phyloP scores from a whole-genome alignment of 2,329 filamentous ascomycete species.

The Pseudogymnoascus sp. region DNA sequence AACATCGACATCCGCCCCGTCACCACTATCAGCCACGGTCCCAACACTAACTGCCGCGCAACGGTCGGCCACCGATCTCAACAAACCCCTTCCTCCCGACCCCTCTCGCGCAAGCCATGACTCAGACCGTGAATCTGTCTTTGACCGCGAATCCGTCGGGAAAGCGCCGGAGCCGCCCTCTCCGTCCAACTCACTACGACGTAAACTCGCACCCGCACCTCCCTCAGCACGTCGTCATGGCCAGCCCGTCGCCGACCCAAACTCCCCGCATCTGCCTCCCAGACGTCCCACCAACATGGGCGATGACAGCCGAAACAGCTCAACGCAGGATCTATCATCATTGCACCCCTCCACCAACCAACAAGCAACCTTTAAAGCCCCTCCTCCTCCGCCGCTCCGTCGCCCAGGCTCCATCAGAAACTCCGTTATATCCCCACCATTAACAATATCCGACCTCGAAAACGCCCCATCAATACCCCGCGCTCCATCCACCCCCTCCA shows the following conservation, averaged over 20 bases:
- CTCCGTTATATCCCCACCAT: conserved; percentile 18
- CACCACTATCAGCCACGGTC: conserved; percentile 16
- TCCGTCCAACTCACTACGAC: conserved; percentile 24
- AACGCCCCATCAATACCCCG: conserved; percentile 16
- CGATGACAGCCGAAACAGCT: conserved; percentile 20
- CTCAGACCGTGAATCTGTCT: conserved; percentile 38
- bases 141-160: conserved; percentile 47
- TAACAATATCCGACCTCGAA: conserved; percentile 20
- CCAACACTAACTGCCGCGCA: conserved; percentile 27
- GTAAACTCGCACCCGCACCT: conserved; percentile 35
- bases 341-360: conserved; percentile 12
- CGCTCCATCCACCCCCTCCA: conserved; percentile 37
- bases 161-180: conserved; percentile 41
- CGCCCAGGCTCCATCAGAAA: conserved; percentile 21
- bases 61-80: conserved; percentile 43
- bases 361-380: conserved; percentile 18
- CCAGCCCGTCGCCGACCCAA: conserved; percentile 24
- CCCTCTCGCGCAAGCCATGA: conserved; percentile 41
- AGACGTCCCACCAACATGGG: conserved; percentile 24
- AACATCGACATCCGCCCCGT: conserved; percentile 15
- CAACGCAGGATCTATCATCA: conserved; percentile 13
- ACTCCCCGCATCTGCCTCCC: conserved; percentile 19
- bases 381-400: conserved; percentile 29
- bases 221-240: conserved; percentile 30
- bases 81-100: conserved; percentile 55